Evolutionary conservation across 2,329 filamentous ascomycete genomes (phyloP), one percentile per base, ranked within the genome.

Genomic region (Epichloe bromicola): DNA sequence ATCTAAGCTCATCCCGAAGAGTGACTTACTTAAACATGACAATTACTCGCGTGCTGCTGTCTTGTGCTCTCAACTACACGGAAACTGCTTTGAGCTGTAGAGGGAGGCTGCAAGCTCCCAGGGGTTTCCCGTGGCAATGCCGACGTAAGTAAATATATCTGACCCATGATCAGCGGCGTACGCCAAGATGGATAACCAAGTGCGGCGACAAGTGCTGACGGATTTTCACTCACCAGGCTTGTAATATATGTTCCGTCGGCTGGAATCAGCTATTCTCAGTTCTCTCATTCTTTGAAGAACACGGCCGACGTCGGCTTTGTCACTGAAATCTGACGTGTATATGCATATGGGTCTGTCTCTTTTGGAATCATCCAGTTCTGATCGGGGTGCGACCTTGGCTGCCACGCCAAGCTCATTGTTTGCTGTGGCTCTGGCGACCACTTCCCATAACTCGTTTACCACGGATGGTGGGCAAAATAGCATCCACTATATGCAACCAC

Each of bases 281-380:
- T 80, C 71, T 48, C 75, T 74, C 54, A 94, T 65, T 56, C 71
- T 75, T 52, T 71, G 61, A 39, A 91, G 68, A 4, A 94, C 85
- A 42, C 85, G 74, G 30, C 72, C 74, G 5, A 94, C 76, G 61
- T 94, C 87, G 4, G 74, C 69, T 48, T 69, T 73, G 61, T 94
- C 81, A 30, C 70, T 70, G 61, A 89, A 93, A 63, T 95, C 80
- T 41, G 72, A 70, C 5, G 87, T 94, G 64, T 94, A 94, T 7
- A 94, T 71, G 57, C 85, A 90, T 26, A 94, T 80, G 41, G 93
- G 66, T 19, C 80, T 74, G 19, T 69, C 66, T 42, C 66, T 72
- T 67, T 67, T 60, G 5, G 54, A 53, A 45, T 67, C 61, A n/a
- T 69, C 66, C 1, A 65, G 64, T 5, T 67, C 68, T 10, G 75